phyloP scores from a whole-genome alignment of 805 yeast species.

The Metschnikowia drakensbergensis region DNA sequence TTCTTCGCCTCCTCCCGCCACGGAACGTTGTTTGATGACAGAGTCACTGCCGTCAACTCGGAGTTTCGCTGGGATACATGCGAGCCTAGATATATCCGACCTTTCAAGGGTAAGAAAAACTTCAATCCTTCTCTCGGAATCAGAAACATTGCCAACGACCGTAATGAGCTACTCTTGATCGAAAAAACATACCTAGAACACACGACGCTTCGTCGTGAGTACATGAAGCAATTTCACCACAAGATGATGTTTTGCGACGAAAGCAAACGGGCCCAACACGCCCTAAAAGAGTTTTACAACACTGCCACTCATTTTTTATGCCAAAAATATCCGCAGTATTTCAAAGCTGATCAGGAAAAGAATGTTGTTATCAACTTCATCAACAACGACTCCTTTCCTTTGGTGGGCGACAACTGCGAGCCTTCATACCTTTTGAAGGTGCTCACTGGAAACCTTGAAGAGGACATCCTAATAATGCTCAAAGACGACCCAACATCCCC shows the following conservation, averaged over 20 bases:
- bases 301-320: slow-evolving; percentile 36
- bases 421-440: slow-evolving; percentile 21
- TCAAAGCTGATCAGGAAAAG: slow-evolving; percentile 26
- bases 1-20: neutral
- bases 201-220: slow-evolving; percentile 39
- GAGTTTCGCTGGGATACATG: slow-evolving; percentile 37
- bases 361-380: slow-evolving; percentile 35
- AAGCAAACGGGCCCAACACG: slow-evolving; percentile 21
- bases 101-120: slow-evolving; percentile 35
- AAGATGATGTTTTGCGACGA: slow-evolving; percentile 20
- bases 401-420: slow-evolving; percentile 6
- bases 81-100: slow-evolving; percentile 38
- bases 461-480: slow-evolving; percentile 56
- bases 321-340: slow-evolving; percentile 53
- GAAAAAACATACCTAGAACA: slow-evolving; percentile 55
- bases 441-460: slow-evolving; percentile 48
- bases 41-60: slow-evolving; percentile 8
- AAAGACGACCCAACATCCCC: slow-evolving; percentile 34
- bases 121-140: slow-evolving; percentile 36
- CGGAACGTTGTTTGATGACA: neutral
- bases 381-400: slow-evolving; percentile 38
- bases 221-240: slow-evolving; percentile 26
- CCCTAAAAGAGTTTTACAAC: slow-evolving; percentile 51
- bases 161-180: slow-evolving; percentile 56
- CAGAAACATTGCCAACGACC: slow-evolving; percentile 25